Evolutionary conservation across 192 early-diverging fungal genomes (phyloP), one percentile per base, ranked within the genome.

Genomic region (Glomus cerebriforme): DNA sequence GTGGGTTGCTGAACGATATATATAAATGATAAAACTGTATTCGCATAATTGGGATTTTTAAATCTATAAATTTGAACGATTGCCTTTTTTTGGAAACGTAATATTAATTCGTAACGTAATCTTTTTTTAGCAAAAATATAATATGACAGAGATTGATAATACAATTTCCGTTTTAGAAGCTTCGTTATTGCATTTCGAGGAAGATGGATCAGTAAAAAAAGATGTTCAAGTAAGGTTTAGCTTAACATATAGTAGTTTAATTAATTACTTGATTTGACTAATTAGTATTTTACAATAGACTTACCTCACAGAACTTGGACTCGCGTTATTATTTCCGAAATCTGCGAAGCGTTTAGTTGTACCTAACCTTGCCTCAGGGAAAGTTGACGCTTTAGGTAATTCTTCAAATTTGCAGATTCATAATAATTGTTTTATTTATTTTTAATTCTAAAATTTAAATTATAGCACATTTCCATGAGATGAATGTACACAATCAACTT

Each of bases 401-500:
- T n/a, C n/a, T n/a, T n/a, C n/a, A n/a, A n/a, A n/a, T 49, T 37
- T 45, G 39, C 10, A 10, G 10, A 45, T 26, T 59, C 3, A 5
- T 34, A 31, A 34, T 39, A 2, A 47, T 29, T 0, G 32, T 24
- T 69, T 27, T 15, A 19, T 68, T 75, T 47, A 27, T 26, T 2
- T 37, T 17, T 65, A 24, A 31, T 12, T 64, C 35, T 24, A 47
- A 59, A 19, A 12, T 62, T 35, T 45, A n/a, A 49, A 37, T 60
- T 26, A 54, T 80, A 86, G 85, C 85, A 13, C 85, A 86, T 75
- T 83, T 86, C 24, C 79, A 77, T 29, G 82, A 83, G 69, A 86
- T 86, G 85, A 80, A 79, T 3, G 34, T 49, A 22, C 81, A 75
- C n/a, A 86, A 89, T 73, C 87, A 89, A 62, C 71, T 87, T 2